A percentile compares a stretch with the other conserved stretches of the same genome.
phyloP scores from a whole-genome alignment of 192 early-diverging fungal species.

The Entomortierella chlamydospora region DNA sequence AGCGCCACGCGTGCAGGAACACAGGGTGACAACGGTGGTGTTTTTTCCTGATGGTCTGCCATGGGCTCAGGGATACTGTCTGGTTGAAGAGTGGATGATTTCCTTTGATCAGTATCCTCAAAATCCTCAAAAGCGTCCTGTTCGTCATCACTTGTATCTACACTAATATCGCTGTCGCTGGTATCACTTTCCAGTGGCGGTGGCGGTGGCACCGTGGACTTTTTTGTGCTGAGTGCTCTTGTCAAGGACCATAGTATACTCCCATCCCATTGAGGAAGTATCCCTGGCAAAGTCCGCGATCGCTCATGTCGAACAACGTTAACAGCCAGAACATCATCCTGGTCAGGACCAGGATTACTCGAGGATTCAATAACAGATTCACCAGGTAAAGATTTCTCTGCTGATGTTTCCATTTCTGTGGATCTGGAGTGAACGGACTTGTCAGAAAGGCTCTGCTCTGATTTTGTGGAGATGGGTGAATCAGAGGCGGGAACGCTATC shows the following conservation, averaged over 20 bases:
- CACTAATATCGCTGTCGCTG: conserved; percentile 27
- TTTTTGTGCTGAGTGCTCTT: conserved; percentile 31
- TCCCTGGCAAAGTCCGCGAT: conserved; percentile 36
- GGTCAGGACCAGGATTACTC: not conserved
- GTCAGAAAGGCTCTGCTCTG: conserved; percentile 19
- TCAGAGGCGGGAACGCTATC: not conserved
- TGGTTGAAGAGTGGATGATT: not conserved
- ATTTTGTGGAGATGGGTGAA: conserved; percentile 15
- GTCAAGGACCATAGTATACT: conserved; percentile 37
- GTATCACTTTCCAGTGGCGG: conserved; percentile 41
- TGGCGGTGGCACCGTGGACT: conserved; percentile 12
- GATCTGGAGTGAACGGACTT: not conserved
- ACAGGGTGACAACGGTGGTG: conserved; percentile 1
- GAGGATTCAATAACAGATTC: conserved; percentile 9
- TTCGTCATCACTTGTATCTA: conserved; percentile 4
- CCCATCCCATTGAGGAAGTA: conserved; percentile 41
- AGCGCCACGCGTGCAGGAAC: conserved; percentile 23
- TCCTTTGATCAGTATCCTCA: not conserved
- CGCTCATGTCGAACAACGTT: conserved; percentile 35
- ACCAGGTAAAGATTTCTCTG: conserved; percentile 2
- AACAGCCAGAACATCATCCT: conserved; percentile 11
- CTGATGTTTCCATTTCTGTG: not conserved
- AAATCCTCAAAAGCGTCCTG: not conserved
- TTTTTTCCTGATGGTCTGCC: not conserved
- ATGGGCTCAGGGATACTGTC: not conserved